Conservation (phyloP, 768 basidiomycete genomes). For the Holtermannia corniformis region DNA sequence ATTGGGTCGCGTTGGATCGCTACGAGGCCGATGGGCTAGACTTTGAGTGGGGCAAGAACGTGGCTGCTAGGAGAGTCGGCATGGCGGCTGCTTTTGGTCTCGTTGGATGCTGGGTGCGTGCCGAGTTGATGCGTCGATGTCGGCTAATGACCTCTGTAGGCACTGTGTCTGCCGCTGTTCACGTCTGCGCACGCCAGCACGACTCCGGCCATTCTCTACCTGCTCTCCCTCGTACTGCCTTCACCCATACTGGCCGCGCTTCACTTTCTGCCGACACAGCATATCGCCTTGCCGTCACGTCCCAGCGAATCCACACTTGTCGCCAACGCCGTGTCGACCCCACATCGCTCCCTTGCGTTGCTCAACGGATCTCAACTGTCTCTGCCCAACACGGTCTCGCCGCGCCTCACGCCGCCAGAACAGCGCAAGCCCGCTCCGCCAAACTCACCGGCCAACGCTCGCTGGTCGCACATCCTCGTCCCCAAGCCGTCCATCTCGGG, state of each 20-base stretch:
- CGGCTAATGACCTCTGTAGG: conserved; percentile 10
- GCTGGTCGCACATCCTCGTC: conserved; percentile 16
- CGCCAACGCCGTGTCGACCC: conserved; percentile 9
- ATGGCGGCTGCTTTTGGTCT: conserved; percentile 9
- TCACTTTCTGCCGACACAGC: too few relatives aligned
- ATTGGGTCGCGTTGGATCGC: conserved; percentile 19
- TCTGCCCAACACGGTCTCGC: conserved; percentile 24
- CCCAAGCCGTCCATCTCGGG: conserved; percentile 23
- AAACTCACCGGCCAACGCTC: conserved; percentile 5
- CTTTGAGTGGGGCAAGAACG: conserved; percentile 22
- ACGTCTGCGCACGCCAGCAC: conserved; percentile 6
- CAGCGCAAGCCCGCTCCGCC: conserved; percentile 6
- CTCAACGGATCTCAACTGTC: conserved; percentile 23
- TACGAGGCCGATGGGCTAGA: conserved; percentile 17
- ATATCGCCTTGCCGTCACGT: too few relatives aligned
- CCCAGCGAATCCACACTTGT: conserved; percentile 1
- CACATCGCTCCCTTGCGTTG: conserved; percentile 27
- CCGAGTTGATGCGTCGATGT: background rate
- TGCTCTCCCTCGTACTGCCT: conserved; percentile 15
- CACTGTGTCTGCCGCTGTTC: conserved; percentile 13
- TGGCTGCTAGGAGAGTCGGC: conserved; percentile 18
- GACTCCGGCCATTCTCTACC: conserved; percentile 8
- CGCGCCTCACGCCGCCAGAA: conserved; percentile 25
- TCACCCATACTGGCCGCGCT: conserved; percentile 2
- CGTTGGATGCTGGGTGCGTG: conserved; percentile 23